These are phyloP conservation scores for Oryza nivara DNA, from an alignment of 176 grass and related monocot species.

Conservation along the genomic window DNA sequence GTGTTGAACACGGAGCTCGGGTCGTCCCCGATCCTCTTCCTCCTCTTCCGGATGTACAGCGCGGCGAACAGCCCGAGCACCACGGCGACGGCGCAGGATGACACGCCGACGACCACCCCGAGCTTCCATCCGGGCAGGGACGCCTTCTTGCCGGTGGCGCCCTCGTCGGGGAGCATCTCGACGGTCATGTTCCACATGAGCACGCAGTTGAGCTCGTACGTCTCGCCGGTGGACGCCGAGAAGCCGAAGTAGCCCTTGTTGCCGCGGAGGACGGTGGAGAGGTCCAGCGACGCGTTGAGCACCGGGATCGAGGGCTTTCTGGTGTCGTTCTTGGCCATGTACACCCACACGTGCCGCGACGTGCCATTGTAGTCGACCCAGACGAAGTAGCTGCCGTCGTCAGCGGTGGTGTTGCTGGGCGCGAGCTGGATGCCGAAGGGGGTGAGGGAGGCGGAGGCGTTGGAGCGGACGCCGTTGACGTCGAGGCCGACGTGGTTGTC, in stretches of 20 bases:
- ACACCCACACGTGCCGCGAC: slow-evolving; percentile 53
- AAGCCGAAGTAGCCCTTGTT: slow-evolving; percentile 74
- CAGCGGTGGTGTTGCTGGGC: neutral
- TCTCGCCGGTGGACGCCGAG: slow-evolving; percentile 71
- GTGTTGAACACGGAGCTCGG: slow-evolving; percentile 46
- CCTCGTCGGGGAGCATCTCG: slow-evolving; percentile 39
- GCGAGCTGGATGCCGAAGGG: slow-evolving; percentile 65
- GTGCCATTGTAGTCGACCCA: slow-evolving; percentile 89
- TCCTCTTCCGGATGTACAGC: slow-evolving; percentile 53
- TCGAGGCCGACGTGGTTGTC: slow-evolving; percentile 90
- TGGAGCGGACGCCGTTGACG: slow-evolving; percentile 65
- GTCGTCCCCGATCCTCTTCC: slow-evolving; percentile 47
- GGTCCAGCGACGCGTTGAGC: slow-evolving; percentile 62
- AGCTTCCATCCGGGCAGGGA: slow-evolving; percentile 43
- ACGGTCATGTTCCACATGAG: slow-evolving; percentile 78
- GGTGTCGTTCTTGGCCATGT: slow-evolving; percentile 31
- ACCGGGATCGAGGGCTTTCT: slow-evolving; percentile 37
- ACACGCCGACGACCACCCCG: slow-evolving; percentile 49
- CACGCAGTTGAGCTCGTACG: slow-evolving; percentile 88
- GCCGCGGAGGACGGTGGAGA: slow-evolving; percentile 35
- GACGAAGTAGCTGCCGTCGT: slow-evolving; percentile 42
- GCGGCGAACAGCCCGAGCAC: slow-evolving; percentile 39
- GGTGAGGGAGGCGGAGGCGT: slow-evolving; percentile 17
- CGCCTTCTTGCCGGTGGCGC: neutral
- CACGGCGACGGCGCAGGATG: slow-evolving; percentile 39